Conservation (phyloP, 139 green algal genomes). For the Mesotaenium endlicherianum region DNA sequence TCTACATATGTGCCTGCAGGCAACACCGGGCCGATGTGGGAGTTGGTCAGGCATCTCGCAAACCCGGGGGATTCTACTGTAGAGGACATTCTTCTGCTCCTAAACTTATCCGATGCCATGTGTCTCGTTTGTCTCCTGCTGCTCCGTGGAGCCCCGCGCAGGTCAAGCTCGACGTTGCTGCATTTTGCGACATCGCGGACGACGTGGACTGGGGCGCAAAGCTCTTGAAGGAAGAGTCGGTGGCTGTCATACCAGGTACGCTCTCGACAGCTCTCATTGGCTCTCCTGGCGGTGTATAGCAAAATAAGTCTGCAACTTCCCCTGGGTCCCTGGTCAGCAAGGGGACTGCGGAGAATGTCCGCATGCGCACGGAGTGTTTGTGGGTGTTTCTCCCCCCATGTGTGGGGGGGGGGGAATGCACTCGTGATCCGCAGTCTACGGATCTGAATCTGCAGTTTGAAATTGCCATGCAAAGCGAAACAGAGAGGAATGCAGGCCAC, state of each 20-base stretch:
- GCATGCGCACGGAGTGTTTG: too few species aligned
- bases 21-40: not conserved
- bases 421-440: too few species aligned
- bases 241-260: slow-evolving; percentile 43
- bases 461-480: too few species aligned
- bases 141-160: not conserved
- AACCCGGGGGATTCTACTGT: not conserved
- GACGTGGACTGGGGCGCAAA: slow-evolving; percentile 23
- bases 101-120: not conserved
- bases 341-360: too few species aligned
- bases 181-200: not conserved
- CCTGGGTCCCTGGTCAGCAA: too few species aligned
- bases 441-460: too few species aligned
- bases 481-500: too few species aligned
- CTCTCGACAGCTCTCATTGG: not conserved
- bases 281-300: too few species aligned
- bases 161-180: not conserved
- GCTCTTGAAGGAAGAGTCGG: slow-evolving; percentile 44
- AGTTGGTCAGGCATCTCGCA: not conserved
- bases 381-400: too few species aligned
- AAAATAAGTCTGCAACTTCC: too few species aligned
- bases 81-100: not conserved
- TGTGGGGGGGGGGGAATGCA: too few species aligned
- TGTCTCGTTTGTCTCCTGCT: not conserved
- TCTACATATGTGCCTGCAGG: not conserved